phyloP scores from a whole-genome alignment of 257 asterid genomes.

The Cinchona pubescens region DNA sequence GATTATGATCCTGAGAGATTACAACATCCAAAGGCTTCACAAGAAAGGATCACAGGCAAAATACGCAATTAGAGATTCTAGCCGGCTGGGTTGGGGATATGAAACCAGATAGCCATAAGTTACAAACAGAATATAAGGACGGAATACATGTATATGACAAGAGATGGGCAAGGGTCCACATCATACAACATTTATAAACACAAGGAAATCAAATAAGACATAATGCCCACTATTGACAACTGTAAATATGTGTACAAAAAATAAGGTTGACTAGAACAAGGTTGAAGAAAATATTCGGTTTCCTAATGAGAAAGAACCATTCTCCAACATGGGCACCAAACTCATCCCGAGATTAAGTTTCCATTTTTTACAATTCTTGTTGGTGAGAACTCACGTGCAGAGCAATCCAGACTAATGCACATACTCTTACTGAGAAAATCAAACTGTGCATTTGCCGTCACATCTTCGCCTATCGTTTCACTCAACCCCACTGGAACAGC shows the following conservation, averaged over 20 bases:
- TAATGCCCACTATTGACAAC: no score
- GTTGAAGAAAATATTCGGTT: no score
- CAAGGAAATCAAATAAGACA: no score
- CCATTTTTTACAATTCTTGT: no score
- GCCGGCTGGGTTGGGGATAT: no score
- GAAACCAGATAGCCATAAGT: no score
- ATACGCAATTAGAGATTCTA: constrained; percentile 1
- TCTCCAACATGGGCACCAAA: neutral
- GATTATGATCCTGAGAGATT: constrained; percentile 87
- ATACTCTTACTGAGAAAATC: neutral
- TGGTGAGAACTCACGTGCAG: neutral
- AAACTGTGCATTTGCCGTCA: no score
- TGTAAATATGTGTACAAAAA: no score
- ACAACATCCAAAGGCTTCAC: constrained; percentile 95
- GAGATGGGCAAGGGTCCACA: no score
- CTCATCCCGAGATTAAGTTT: neutral
- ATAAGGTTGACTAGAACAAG: no score
- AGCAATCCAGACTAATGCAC: neutral
- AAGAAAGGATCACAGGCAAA: constrained; percentile 13
- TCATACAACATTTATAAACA: neutral
- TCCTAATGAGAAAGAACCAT: neutral
- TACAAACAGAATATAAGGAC: no score
- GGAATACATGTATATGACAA: no score
- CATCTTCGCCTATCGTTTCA: neutral
- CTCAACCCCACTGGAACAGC: neutral